Base-by-base conservation (phyloP, 345 rosid species). In the Kandelia obovata region DNA sequence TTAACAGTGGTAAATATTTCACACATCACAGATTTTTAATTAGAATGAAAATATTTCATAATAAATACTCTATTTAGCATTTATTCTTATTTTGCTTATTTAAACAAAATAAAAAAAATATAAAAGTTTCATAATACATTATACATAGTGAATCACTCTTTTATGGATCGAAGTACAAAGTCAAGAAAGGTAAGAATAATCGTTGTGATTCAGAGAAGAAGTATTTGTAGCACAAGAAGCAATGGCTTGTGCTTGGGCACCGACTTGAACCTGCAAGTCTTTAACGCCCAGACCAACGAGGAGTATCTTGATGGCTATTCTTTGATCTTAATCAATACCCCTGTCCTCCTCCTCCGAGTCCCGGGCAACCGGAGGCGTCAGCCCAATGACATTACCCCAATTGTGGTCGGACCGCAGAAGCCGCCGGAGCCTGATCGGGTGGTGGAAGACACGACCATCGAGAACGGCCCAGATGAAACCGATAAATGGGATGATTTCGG, bases 241-340 rank as follows among this genome's bases (percentile, higher is more conserved):
- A 9, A 92, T 98, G 98, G 90, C 74, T 83, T 92, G 89, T 93
- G 97, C 79, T 86, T 83, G 84, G 99, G 99, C 78, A 95, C 90
- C 16, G 99, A 95, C 85, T 87, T 85, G 84, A 98, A 95, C 79
- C 96, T 95, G 52, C 86, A 90, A 72, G 89, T 95, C 87, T 86
- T 96, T 83, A 95, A 95, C 73, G 96, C 98, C 82, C 99, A 95
- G 86, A 90, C 97, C 78, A 84, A 83, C 72, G 92, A 95, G 92
- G 99, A 95, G 81, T 92, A 92, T 87, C 83, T 82, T 72, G 99
- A 88, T 88, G 98, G 92, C 83, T 91, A 86, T 51, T 87, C 82
- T 89, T 79, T 94, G 87, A 88, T 95, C 61, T 98, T 98, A 17
- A 95, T 90, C 89, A 88, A 87, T 84, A 92, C 99, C 47, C 87